These are phyloP conservation scores for Sporisorium scitamineum DNA, from an alignment of 1,284 basidiomycete species.

Conservation along the genomic window DNA sequence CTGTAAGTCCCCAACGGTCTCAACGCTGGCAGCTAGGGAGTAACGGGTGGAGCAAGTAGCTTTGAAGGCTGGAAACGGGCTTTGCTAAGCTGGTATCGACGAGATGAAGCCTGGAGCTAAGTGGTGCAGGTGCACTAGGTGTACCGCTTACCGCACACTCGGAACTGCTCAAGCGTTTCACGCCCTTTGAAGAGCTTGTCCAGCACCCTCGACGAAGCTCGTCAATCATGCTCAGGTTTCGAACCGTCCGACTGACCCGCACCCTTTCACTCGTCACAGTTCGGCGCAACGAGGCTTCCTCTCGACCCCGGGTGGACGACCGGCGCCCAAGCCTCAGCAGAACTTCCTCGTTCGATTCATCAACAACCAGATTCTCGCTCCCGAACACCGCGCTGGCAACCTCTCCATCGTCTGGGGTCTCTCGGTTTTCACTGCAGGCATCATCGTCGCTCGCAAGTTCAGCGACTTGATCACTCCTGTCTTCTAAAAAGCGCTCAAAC, in stretches of 20 bases:
- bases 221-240: background rate
- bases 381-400: slow-evolving; percentile 65
- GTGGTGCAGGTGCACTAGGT: too few relatives aligned
- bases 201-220: background rate
- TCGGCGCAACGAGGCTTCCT: slow-evolving; percentile 57
- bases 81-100: background rate
- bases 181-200: too few relatives aligned
- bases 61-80: background rate
- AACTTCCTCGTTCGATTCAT: slow-evolving; percentile 55
- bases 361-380: slow-evolving; percentile 56
- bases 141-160: background rate
- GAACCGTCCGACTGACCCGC: background rate
- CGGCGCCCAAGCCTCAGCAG: slow-evolving; percentile 22
- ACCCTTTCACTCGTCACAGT: slow-evolving; percentile 6
- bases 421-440: slow-evolving; percentile 57
- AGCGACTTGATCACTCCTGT: slow-evolving; percentile 58
- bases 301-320: slow-evolving; percentile 11
- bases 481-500: slow-evolving; percentile 43
- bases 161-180: too few relatives aligned
- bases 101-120: background rate
- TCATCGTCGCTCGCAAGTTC: slow-evolving; percentile 59
- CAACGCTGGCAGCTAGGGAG: background rate
- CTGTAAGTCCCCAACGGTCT: slow-evolving; percentile 23
- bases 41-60: background rate
- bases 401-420: slow-evolving; percentile 61